Base-by-base conservation (phyloP, 495 filamentous ascomycete species). In the Hypoxylon fuscum region DNA sequence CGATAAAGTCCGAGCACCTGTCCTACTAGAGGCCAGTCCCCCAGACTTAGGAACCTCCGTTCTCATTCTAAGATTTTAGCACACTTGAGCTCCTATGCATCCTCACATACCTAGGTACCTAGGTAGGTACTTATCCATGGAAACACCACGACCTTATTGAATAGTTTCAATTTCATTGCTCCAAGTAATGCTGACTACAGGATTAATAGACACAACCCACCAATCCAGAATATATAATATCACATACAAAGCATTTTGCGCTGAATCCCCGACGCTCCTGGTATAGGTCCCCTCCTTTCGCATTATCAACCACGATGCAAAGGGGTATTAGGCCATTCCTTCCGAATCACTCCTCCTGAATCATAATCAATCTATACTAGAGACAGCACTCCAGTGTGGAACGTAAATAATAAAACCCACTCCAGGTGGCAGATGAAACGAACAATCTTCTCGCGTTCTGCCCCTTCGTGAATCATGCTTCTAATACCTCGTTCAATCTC, bases 131-230 rank as follows among this genome's bases (percentile, higher is more conserved):
- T n/a, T n/a, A n/a, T n/a, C n/a, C n/a, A n/a, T n/a, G n/a, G 14
- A 46, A 12, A 31, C 2, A 48, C 32, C 5, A 14, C 25, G 37
- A 8, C 20, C 7, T 47, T 12, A 10, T 43, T 59, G 12, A 56
- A 53, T 55, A 60, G 43, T 58, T 66, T 61, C 53, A 54, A 66
- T 66, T 58, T 53, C 63, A 51, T 58, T 37, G 43, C 53, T 54
- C 57, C 57, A n/a, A 50, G 22, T 23, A 49, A 66, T 66, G 57
- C 63, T 54, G 31, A 66, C 52, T 62, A 66, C 48, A 23, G n/a
- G 29, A 55, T 50, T 34, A 57, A 61, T 59, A 34, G 35, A 57
- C 38, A 54, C 46, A 52, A 38, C 29, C 45, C 46, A 37, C 21
- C 12, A 27, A 47, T 31, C 40, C 41, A 40, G 44, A 40, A 61